Base-by-base conservation (phyloP, 192 early-diverging fungal species). In the Coemansia sp. region DNA sequence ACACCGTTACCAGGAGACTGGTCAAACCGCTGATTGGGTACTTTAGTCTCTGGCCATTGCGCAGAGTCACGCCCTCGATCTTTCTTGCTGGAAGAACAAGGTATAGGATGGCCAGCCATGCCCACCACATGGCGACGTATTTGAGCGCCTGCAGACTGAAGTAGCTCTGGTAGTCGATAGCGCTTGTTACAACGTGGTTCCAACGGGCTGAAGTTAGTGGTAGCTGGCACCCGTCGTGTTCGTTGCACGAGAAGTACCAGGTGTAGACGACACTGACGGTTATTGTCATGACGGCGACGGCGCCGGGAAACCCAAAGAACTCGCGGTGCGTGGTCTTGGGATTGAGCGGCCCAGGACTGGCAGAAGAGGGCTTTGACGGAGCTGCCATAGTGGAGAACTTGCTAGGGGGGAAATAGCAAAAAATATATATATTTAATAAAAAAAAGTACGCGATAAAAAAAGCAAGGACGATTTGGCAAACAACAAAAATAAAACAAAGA, bases 11-110 rank as follows among this genome's bases (percentile, higher is more conserved):
- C 48, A 86, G 61, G 64, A 90, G 51, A 20, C 88, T 87, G 56
- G 88, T 67, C 33, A 94, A 85, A 66, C 88, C 91, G 76, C 97
- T 99, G 70, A 95, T 87, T 63, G 90, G 90, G 83, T 99, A 99
- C 53, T 73, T 72, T 39, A 99, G 86, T 22, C 75, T 86, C 55
- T 86, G 73, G 33, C 93, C 93, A 72, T 90, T 84, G 20, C 93
- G 89, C 43, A 96, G 79, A 56, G 67, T 60, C 15, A 87, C 89
- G 43, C 97, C 95, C 36, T 90, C 71, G 18, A 87, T 68, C 18
- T 68, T 71, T 43, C 73, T 54, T 15, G 90, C 94, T 1, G 96
- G 96, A 34, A 95, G 58, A 9, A 89, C 76, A 71, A 89, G 73
- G 74, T 87, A 91, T 11, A 88, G 68, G 22, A 88, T 41, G 7